Evolutionary conservation across 257 asterid genomes (phyloP).

Genomic region (Echium plantagineum): DNA sequence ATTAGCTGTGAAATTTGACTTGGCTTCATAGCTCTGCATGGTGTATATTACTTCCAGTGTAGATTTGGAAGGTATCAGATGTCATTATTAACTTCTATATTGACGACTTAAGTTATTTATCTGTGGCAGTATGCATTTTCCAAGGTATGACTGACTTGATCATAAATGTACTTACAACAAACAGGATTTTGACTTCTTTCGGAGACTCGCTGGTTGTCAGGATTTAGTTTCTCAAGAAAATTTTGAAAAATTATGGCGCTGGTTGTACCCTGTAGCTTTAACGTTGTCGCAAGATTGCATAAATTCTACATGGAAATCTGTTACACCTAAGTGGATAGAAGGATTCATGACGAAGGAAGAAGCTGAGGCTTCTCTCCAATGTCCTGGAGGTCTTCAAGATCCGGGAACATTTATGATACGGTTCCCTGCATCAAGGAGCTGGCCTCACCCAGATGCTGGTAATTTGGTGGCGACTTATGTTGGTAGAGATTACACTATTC

Average conservation of each 20-base stretch:
- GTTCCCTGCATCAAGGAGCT: conserved; percentile 84
- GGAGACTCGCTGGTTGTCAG: conserved; percentile 59
- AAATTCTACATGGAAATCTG: conserved; percentile 45
- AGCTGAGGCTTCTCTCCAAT: conserved; percentile 59
- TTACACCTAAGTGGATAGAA: conserved; percentile 68
- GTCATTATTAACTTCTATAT: too few species aligned
- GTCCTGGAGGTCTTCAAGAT: conserved; percentile 37
- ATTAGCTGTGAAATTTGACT: too few species aligned
- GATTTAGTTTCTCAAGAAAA: conserved; percentile 54
- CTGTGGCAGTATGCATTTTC: too few species aligned
- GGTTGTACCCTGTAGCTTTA: conserved; percentile 83
- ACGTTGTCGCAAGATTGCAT: conserved; percentile 50
- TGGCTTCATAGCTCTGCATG: too few species aligned
- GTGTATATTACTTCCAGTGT: too few species aligned
- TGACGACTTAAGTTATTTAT: too few species aligned
- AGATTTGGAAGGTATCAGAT: too few species aligned
- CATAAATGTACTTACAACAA: too few species aligned
- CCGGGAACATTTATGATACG: conserved; percentile 81
- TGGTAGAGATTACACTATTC: conserved; percentile 54
- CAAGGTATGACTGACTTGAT: too few species aligned
- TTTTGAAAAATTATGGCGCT: conserved; percentile 84
- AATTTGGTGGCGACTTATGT: conserved; percentile 64
- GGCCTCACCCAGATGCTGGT: conserved; percentile 99
- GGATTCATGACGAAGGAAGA: conserved; percentile 89
- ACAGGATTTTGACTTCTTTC: conserved; percentile 71